These are phyloP conservation scores for Lepidium didymum DNA, from an alignment of 345 rosid species.

Conservation along the genomic window DNA sequence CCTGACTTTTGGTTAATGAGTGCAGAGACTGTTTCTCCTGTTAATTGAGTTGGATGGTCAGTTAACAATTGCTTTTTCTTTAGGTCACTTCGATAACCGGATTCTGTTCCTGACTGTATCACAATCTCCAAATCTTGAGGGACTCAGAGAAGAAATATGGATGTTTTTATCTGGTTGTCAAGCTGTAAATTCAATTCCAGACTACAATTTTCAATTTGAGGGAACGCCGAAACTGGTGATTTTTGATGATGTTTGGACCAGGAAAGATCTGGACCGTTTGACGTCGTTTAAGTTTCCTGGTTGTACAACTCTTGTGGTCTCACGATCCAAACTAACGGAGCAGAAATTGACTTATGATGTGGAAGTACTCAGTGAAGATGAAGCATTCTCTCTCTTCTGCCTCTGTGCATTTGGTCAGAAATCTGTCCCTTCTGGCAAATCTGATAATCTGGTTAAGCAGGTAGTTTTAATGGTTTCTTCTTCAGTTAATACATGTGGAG, in stretches of 20 bases:
- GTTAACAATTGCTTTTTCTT: neutral
- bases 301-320: slow-evolving; percentile 66
- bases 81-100: slow-evolving; percentile 49
- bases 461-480: slow-evolving; percentile 23
- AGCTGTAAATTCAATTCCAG: slow-evolving; percentile 24
- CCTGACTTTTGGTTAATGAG: neutral
- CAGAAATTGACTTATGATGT: slow-evolving; percentile 42
- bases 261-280: slow-evolving; percentile 49
- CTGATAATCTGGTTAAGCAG: slow-evolving; percentile 54
- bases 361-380: slow-evolving; percentile 55
- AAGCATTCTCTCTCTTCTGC: slow-evolving; percentile 66
- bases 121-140: slow-evolving; percentile 66
- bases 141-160: slow-evolving; percentile 37
- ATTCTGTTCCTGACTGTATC: slow-evolving; percentile 75
- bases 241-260: slow-evolving; percentile 85
- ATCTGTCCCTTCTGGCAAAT: slow-evolving; percentile 47
- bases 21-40: neutral
- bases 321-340: slow-evolving; percentile 53
- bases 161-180: slow-evolving; percentile 37
- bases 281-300: slow-evolving; percentile 46
- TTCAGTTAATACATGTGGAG: neutral
- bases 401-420: slow-evolving; percentile 65
- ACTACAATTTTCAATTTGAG: slow-evolving; percentile 33
- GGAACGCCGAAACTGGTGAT: slow-evolving; percentile 44
- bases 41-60: neutral